Percentiles rank a stretch among this genome's conserved stretches.
These are phyloP conservation scores for Periconia sp. DNA, from an alignment of 2,329 filamentous ascomycete genomes.

Conservation along the genomic window DNA sequence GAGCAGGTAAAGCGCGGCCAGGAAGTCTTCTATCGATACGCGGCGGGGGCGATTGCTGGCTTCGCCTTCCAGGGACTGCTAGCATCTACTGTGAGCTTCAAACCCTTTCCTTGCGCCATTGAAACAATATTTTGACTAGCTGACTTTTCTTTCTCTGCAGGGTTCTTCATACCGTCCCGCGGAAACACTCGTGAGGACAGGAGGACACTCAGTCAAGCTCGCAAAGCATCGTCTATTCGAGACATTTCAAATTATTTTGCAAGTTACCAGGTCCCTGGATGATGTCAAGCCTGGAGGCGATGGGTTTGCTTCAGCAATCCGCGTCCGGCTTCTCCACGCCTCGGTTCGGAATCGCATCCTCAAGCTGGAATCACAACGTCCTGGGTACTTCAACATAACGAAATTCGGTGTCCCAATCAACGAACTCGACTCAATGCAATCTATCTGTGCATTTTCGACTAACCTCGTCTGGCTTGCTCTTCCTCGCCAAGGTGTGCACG, in stretches of 20 bases:
- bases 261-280: not conserved
- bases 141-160: too few relatives aligned
- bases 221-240: not conserved
- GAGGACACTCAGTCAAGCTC: not conserved
- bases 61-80: slow-evolving; percentile 1
- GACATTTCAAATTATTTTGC: slow-evolving; percentile 1
- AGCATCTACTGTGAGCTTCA: not conserved
- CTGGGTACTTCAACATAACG: not conserved
- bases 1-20: slow-evolving; percentile 1
- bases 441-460: not conserved
- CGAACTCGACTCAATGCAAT: slow-evolving; percentile 1
- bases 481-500: not conserved
- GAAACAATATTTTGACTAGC: too few relatives aligned
- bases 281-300: not conserved
- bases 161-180: too few relatives aligned
- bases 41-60: not conserved
- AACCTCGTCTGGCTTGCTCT: not conserved
- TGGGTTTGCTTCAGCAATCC: not conserved
- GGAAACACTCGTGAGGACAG: too few relatives aligned
- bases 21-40: slow-evolving; percentile 3
- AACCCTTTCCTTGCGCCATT: too few relatives aligned
- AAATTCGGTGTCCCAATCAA: not conserved
- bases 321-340: not conserved
- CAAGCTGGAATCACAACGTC: not conserved
- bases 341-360: slow-evolving; percentile 1